Evolutionary conservation across 1,284 basidiomycete genomes (phyloP).

Genomic region (Cutaneotrichosporon cutaneum): DNA sequence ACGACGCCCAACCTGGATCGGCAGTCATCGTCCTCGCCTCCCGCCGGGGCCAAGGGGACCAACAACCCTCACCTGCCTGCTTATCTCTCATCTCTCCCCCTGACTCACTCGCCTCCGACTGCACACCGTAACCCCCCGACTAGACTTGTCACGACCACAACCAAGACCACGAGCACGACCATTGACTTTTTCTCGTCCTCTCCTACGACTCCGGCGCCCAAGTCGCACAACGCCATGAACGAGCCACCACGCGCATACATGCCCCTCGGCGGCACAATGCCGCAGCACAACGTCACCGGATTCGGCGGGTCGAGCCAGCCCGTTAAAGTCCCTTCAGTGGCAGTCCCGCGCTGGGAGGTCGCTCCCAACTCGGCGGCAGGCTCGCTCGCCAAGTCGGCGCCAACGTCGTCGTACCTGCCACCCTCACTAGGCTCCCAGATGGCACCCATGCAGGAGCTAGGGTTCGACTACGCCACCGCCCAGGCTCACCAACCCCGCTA

Average conservation of each 20-base stretch:
- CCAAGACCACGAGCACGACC: too few relatives aligned
- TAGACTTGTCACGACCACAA: too few relatives aligned
- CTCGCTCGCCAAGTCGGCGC: background rate
- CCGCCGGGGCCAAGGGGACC: background rate
- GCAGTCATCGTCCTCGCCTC: slow-evolving; percentile 5
- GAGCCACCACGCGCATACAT: background rate
- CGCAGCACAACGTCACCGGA: background rate
- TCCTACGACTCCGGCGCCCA: background rate
- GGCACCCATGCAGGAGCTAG: background rate
- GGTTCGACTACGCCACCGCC: background rate
- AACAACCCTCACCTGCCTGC: background rate
- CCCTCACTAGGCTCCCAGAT: background rate
- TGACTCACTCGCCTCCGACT: background rate
- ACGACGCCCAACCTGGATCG: background rate
- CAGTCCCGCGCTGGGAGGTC: background rate
- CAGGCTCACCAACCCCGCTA: background rate
- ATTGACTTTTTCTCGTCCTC: background rate
- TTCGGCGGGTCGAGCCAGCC: background rate
- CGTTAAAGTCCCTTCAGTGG: background rate
- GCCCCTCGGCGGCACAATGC: background rate
- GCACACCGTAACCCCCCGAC: background rate
- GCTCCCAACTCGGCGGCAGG: background rate
- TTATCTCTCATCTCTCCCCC: background rate
- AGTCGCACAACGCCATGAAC: background rate
- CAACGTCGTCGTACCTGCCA: background rate